Evolutionary conservation across 2,329 filamentous ascomycete genomes (phyloP).

Genomic region (Cordyceps cicadae): DNA sequence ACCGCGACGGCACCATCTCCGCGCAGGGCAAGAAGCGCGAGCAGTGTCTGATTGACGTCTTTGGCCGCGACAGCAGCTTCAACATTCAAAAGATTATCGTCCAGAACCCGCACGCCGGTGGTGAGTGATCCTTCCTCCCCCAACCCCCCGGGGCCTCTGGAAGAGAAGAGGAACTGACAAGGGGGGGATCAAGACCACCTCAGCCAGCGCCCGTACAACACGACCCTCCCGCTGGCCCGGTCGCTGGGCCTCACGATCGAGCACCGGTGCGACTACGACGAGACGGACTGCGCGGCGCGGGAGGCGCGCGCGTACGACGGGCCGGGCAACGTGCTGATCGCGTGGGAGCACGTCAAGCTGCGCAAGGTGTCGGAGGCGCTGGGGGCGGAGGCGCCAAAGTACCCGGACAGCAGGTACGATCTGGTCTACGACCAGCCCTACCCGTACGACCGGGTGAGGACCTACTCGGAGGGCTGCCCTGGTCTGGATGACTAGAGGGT

Average conservation of each 20-base stretch:
- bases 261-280: conserved; percentile 19
- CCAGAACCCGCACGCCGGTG: conserved; percentile 34
- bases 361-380: neutral
- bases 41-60: conserved; percentile 45
- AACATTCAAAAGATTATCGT: conserved; percentile 49
- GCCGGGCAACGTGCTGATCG: conserved; percentile 5
- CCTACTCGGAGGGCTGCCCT: neutral
- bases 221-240: conserved; percentile 7
- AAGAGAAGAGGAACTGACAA: too few relatives aligned
- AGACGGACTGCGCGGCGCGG: conserved; percentile 18
- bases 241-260: conserved; percentile 8
- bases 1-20: conserved; percentile 36
- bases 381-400: neutral
- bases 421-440: conserved; percentile 10
- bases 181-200: neutral
- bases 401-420: neutral
- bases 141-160: too few relatives aligned
- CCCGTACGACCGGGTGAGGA: neutral
- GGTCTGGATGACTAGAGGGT: neutral
- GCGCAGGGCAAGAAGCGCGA: conserved; percentile 40
- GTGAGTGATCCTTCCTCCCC: conserved; percentile 18
- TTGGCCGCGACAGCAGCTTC: conserved; percentile 38
- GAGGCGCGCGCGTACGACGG: conserved; percentile 15
- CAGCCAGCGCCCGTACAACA: conserved; percentile 12
- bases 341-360: conserved; percentile 4